Base-by-base conservation (phyloP, 2,329 filamentous ascomycete genomes). In the Fusarium phyllophilum region DNA sequence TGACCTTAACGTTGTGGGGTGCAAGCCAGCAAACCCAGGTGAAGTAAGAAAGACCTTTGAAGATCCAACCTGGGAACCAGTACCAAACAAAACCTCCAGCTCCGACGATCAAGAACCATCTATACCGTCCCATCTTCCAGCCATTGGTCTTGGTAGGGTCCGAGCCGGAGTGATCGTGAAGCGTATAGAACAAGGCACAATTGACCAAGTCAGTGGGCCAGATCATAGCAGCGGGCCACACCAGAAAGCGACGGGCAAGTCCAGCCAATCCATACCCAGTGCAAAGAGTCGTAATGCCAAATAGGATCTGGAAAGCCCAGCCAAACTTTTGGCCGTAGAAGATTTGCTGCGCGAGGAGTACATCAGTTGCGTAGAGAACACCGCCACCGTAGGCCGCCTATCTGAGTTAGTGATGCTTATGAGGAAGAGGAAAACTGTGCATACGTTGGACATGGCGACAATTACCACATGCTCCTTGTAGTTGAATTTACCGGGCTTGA, bases 81-180 rank as follows among this genome's bases (percentile, higher is more conserved):
- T 90, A 89, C 88, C 88, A 87, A 42, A 86, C 78, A 66, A 86
- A 86, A 31, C 87, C 85, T 24, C 81, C 86, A 33, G 81, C 77
- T 72, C 88, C 88, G 41, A 90, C 84, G 73, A 87, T 87, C 62
- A 91, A 77, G 82, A 92, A 93, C 79, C 89, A 89, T 71, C 85
- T 86, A 80, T 91, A 92, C 58, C 90, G 87, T n/a, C 89, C 87
- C 55, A 92, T 86, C 39, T 78, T 85, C 91, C 91, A 93, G 48
- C 91, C 90, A 75, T 85, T 86, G 31, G 85, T 85, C 61, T 86
- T 86, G 52, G 83, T 78, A 3, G 88, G 86, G 72, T 89, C 84
- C 11, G 84, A 84, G 20, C 79, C 80, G 8, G 83, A 82, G 74
- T 85, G 84, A 65, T 86, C 84, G 73, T 86, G 84, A 45, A 86